Evolutionary conservation across 2,329 filamentous ascomycete species (phyloP).

Genomic region (Lachnellula hyalina): DNA sequence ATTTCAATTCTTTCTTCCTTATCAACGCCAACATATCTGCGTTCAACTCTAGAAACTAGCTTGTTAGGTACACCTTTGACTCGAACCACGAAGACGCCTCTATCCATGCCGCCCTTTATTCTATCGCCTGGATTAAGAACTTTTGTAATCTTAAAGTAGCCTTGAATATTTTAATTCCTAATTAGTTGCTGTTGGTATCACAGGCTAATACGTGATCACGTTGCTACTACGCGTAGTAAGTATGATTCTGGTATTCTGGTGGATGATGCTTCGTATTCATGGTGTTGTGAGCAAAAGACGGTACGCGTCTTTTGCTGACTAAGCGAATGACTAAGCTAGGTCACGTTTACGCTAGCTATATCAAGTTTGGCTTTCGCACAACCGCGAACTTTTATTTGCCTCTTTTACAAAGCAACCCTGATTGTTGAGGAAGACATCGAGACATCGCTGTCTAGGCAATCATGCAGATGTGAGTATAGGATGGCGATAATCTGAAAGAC

Average conservation of each 20-base stretch:
- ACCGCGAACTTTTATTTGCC: slow-evolving; percentile 2
- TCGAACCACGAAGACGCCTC: slow-evolving; percentile 9
- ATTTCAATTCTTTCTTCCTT: no score
- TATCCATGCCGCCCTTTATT: slow-evolving; percentile 25
- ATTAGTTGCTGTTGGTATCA: no score
- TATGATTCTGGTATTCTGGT: no score
- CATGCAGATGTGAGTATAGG: slow-evolving; percentile 57
- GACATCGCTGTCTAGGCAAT: slow-evolving; percentile 34
- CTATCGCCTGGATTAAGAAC: slow-evolving; percentile 21
- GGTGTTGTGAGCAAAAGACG: no score
- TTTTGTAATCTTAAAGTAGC: slow-evolving; percentile 21
- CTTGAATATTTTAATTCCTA: slow-evolving; percentile 7
- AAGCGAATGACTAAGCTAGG: no score
- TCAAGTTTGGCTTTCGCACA: not conserved
- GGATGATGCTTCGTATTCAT: no score
- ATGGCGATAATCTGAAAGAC: no score
- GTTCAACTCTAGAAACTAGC: no score
- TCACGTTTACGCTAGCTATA: not conserved
- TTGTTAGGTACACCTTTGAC: slow-evolving; percentile 1
- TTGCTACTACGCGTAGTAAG: no score
- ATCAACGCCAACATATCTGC: no score
- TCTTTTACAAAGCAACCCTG: not conserved
- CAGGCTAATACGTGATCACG: no score
- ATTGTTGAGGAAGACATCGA: slow-evolving; percentile 31
- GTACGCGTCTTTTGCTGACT: no score